Base-by-base conservation (phyloP, 2,329 filamentous ascomycete species). In the Albifimbria verrucaria region DNA sequence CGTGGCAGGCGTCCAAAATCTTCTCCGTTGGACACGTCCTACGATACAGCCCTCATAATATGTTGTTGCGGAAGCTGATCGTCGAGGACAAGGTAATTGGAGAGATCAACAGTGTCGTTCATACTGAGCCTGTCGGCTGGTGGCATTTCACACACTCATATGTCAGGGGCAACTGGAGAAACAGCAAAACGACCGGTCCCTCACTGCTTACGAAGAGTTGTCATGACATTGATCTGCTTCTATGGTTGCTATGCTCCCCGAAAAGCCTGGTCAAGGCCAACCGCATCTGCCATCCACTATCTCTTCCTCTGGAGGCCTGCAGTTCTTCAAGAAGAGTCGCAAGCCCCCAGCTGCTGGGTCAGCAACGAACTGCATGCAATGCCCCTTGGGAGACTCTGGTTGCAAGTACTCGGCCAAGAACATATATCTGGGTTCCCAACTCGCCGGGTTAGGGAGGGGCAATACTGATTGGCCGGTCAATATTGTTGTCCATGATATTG, bases 21-120 rank as follows among this genome's bases (percentile, higher is more conserved):
- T 96, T 97, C 68, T 92, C 90, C 1, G 91, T 97, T 52, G 93
- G 94, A 12, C 94, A 99, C 71, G 94, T 99, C 15, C 76, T 99
- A 53, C 82, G 93, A 32, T 97, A 97, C 70, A 95, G 88, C 62
- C 92, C 92, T 10, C 92, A 97, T 70, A 97, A 97, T 67, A 88
- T 91, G 70, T 74, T 93, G 52, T 78, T 99, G 24, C 85, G 92
- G 48, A 86, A 88, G 65, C 74, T 97, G 17, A 77, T 97, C 5
- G 79, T 92, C 1, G 80, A 88, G 58, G 84, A 95, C 50, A 79
- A 80, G 12, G 82, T 86, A 12, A 87, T 99, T 64, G 94, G 94
- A 7, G 89, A 97, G 51, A 77, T 97, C 25, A 76, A 95, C 50
- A 93, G 89, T 39, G 79, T 96, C 39, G 89, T 95, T 57, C 94